phyloP scores from a whole-genome alignment of 495 filamentous ascomycete genomes.

The Tuber magnatum region DNA sequence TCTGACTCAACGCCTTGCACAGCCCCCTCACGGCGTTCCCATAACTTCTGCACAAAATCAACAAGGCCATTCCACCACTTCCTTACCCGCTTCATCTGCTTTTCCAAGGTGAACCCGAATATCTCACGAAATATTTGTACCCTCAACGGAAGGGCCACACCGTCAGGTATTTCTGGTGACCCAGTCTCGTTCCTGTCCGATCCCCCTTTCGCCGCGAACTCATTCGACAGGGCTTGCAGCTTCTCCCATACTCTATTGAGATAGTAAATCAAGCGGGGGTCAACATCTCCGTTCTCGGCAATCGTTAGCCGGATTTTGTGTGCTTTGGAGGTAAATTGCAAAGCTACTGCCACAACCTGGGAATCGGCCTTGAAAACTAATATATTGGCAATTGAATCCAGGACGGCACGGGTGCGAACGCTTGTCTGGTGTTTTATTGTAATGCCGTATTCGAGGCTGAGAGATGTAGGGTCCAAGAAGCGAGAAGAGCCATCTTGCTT shows the following conservation, averaged over 20 bases:
- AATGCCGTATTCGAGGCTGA: neutral
- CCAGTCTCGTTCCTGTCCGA: neutral
- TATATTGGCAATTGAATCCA: conserved; percentile 7
- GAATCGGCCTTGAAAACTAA: neutral
- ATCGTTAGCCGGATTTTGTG: conserved; percentile 1
- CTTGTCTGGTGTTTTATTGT: neutral
- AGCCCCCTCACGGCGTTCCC: neutral
- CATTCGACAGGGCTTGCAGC: neutral
- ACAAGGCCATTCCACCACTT: neutral
- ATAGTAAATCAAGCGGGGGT: neutral
- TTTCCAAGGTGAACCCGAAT: neutral
- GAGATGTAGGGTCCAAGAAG: neutral
- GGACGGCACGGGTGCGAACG: neutral
- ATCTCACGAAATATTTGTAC: neutral
- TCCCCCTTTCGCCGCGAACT: neutral
- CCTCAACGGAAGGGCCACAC: neutral
- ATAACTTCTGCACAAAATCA: neutral
- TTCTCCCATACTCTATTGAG: neutral
- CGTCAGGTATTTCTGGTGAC: neutral
- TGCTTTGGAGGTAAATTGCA: neutral
- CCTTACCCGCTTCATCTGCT: neutral
- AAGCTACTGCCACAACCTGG: conserved; percentile 5
- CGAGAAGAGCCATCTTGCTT: neutral
- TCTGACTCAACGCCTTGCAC: neutral
- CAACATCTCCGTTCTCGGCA: neutral